These are phyloP conservation scores for Dioscorea alata DNA, from an alignment of 106 monocot genomes.

Conservation along the genomic window DNA sequence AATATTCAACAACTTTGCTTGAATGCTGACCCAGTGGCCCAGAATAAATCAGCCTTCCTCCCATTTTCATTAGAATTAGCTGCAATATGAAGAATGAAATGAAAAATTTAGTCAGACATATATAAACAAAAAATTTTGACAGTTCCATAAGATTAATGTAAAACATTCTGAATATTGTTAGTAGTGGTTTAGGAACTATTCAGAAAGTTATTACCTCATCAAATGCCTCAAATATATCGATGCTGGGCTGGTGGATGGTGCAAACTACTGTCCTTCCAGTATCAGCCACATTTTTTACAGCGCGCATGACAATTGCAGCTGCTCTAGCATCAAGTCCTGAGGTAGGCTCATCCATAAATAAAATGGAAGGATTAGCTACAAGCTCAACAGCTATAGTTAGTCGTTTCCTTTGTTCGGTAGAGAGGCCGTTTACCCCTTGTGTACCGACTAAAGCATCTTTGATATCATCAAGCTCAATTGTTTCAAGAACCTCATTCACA, in stretches of 20 bases:
- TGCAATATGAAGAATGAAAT: too few relatives aligned
- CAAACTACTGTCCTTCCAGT: conserved; percentile 77
- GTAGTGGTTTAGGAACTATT: too few relatives aligned
- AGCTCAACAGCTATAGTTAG: conserved; percentile 76
- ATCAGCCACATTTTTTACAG: conserved; percentile 61
- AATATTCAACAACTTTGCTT: too few relatives aligned
- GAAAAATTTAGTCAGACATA: too few relatives aligned
- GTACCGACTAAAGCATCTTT: conserved; percentile 62
- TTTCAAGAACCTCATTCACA: conserved; percentile 50
- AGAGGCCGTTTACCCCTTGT: conserved; percentile 55
- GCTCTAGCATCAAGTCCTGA: conserved; percentile 80
- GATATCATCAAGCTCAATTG: conserved; percentile 46
- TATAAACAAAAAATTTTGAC: too few relatives aligned
- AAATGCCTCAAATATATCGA: conserved; percentile 70
- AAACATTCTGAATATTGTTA: too few relatives aligned
- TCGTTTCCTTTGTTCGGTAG: conserved; percentile 69
- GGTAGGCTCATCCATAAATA: conserved; percentile 80
- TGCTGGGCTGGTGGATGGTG: conserved; percentile 81
- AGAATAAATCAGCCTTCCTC: too few relatives aligned
- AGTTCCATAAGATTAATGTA: too few relatives aligned
- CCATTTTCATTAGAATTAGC: too few relatives aligned
- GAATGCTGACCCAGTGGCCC: too few relatives aligned
- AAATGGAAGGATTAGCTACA: conserved; percentile 69
- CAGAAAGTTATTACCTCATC: conserved; percentile 46
- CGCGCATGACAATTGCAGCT: conserved; percentile 72